A percentile compares a stretch with the other conserved stretches of the same genome.
Evolutionary conservation across 768 basidiomycete genomes (phyloP).

Genomic region (Lanmaoa pseudosensibilis): DNA sequence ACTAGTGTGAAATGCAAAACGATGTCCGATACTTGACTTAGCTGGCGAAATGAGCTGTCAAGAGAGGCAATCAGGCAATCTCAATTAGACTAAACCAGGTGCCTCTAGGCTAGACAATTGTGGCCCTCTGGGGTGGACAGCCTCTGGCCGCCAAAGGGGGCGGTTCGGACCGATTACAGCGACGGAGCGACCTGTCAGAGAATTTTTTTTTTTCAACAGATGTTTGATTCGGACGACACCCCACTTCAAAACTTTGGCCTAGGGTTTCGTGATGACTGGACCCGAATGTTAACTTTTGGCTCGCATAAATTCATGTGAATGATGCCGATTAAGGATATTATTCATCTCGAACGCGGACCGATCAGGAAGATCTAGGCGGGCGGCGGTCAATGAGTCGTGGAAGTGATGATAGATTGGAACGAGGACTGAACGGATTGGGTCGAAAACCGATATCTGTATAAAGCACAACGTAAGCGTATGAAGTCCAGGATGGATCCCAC

Average conservation of each 20-base stretch:
- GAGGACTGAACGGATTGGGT: not conserved
- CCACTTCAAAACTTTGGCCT: not conserved
- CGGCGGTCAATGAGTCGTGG: not conserved
- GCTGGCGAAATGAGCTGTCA: not conserved
- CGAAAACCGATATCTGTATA: not conserved
- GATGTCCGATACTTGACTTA: too few relatives aligned
- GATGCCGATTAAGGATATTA: slow-evolving; percentile 11
- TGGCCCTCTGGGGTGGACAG: not conserved
- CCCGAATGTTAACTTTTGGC: too few relatives aligned
- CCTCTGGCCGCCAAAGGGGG: not conserved
- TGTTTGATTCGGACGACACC: not conserved
- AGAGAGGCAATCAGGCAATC: not conserved
- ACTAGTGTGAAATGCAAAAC: not conserved
- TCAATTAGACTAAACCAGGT: not conserved
- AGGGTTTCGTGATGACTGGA: not conserved
- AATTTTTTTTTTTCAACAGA: not conserved
- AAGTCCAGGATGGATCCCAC: not conserved
- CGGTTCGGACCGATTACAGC: not conserved
- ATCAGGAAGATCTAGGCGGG: slow-evolving; percentile 13
- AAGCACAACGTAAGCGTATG: slow-evolving; percentile 4
- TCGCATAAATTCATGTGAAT: not conserved
- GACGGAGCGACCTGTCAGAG: not conserved
- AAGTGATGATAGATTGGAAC: not conserved
- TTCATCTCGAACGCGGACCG: slow-evolving; percentile 15
- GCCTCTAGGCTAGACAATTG: not conserved